phyloP scores from a whole-genome alignment of 1,139 yeast species.

The Suhomyces maxii region DNA sequence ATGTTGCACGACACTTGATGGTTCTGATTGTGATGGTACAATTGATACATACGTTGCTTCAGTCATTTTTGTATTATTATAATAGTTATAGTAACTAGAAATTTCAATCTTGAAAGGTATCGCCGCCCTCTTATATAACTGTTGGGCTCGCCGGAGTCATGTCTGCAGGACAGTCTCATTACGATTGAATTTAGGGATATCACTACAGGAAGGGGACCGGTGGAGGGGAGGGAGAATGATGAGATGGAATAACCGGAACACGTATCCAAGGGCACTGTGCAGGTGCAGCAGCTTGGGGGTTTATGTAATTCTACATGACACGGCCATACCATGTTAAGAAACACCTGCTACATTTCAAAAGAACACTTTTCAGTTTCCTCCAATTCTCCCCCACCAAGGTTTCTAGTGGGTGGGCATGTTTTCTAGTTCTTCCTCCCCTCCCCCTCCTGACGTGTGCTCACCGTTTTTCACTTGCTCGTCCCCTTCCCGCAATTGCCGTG shows the following conservation, averaged over 20 bases:
- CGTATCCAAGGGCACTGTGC: too few relatives aligned
- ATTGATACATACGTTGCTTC: conserved; percentile 45
- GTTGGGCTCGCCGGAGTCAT: conserved; percentile 11
- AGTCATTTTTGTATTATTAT: conserved; percentile 27
- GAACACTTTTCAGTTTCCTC: too few relatives aligned
- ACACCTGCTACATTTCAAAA: too few relatives aligned
- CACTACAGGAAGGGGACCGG: neutral
- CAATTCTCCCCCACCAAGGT: too few relatives aligned
- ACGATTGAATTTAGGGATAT: neutral
- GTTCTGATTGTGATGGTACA: neutral
- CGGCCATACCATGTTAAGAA: too few relatives aligned
- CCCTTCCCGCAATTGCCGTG: neutral
- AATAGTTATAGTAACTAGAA: conserved; percentile 3
- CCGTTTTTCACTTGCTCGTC: neutral
- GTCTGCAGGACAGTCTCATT: conserved; percentile 5
- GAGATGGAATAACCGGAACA: neutral
- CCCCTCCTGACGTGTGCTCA: neutral
- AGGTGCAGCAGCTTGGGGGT: too few relatives aligned
- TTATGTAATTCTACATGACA: too few relatives aligned
- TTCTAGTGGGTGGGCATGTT: too few relatives aligned
- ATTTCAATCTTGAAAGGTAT: neutral
- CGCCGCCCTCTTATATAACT: conserved; percentile 6
- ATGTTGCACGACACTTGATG: neutral
- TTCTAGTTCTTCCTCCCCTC: too few relatives aligned
- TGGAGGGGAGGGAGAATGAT: neutral